phyloP scores from a whole-genome alignment of 2,329 filamentous ascomycete species.

The Mollisia scopiformis region DNA sequence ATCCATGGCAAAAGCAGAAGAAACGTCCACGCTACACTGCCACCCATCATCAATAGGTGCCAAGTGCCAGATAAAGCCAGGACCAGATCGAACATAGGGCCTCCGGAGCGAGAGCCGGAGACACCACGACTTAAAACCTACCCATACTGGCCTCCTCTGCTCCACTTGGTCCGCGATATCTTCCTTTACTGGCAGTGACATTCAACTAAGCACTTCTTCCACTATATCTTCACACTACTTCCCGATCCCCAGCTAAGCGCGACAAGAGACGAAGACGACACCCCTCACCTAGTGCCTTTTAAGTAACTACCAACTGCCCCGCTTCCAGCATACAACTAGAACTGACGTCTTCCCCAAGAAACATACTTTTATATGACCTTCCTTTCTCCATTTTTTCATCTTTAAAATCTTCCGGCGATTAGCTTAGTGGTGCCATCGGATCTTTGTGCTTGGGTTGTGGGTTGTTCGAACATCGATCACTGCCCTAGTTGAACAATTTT shows the following conservation, averaged over 20 bases:
- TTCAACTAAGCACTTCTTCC: neutral
- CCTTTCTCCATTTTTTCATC: no score
- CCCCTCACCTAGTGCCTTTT: neutral
- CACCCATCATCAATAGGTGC: neutral
- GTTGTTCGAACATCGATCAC: neutral
- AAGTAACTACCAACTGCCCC: neutral
- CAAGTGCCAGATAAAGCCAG: neutral
- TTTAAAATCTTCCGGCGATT: no score
- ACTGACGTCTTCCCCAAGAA: neutral
- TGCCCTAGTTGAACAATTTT: neutral
- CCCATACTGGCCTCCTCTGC: no score
- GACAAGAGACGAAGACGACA: neutral
- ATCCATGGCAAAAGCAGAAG: slow-evolving; percentile 1
- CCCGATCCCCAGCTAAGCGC: neutral
- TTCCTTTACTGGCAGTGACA: no score
- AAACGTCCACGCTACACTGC: neutral
- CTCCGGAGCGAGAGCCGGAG: neutral
- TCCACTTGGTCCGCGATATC: no score
- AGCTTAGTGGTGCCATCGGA: no score
- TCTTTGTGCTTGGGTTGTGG: no score
- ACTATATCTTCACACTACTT: neutral
- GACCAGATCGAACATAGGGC: neutral
- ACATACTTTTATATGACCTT: neutral
- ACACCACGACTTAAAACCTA: neutral
- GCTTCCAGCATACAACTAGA: no score